These are phyloP conservation scores for Mortierella hygrophila DNA, from an alignment of 192 early-diverging fungal genomes.

Conservation along the genomic window DNA sequence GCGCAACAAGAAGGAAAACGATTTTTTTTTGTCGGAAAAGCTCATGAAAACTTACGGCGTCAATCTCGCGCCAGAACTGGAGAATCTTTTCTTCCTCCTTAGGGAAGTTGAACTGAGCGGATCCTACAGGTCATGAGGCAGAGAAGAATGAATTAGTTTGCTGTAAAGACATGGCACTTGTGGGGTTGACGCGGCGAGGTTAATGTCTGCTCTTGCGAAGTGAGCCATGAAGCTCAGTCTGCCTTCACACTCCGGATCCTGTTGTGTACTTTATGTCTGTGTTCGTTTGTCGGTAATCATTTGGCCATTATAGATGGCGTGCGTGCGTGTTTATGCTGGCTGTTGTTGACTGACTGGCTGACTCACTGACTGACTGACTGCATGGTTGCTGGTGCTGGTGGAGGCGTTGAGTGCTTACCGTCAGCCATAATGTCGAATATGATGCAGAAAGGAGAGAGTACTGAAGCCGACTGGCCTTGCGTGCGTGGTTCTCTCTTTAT, in stretches of 20 bases:
- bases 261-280: neutral
- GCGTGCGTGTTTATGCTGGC: no score
- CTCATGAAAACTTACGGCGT: conserved; percentile 73
- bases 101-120: conserved; percentile 85
- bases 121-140: conserved; percentile 23
- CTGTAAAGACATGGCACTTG: neutral
- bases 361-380: no score
- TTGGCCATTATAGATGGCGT: neutral
- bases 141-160: neutral
- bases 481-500: conserved; percentile 2
- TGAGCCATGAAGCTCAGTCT: neutral
- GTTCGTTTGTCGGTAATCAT: neutral
- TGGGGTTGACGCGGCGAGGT: no score
- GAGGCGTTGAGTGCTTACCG: conserved; percentile 24
- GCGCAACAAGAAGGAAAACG: neutral
- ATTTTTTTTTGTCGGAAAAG: neutral
- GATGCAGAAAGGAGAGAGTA: neutral
- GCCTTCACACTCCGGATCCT: neutral
- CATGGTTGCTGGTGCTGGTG: neutral
- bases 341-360: no score
- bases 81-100: conserved; percentile 95
- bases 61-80: conserved; percentile 96
- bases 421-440: conserved; percentile 46
- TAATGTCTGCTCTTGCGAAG: neutral
- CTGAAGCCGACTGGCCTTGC: neutral